These are phyloP conservation scores for Emmonsia crescens DNA, from an alignment of 2,329 filamentous ascomycete genomes.

Conservation along the genomic window DNA sequence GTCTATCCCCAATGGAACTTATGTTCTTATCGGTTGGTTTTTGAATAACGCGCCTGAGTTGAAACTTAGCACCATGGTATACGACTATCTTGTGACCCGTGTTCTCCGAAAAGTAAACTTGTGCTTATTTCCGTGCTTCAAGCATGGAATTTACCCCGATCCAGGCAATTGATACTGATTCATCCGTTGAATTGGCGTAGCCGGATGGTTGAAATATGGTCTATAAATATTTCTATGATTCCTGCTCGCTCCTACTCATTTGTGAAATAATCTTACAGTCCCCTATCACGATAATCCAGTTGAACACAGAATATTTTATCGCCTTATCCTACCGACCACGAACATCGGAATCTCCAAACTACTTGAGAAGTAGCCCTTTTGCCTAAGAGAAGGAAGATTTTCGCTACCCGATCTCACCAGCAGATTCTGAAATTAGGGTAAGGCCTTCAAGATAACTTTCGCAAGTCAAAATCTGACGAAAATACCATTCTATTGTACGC, in stretches of 20 bases:
- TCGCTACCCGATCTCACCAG: background rate
- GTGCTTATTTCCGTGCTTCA: background rate
- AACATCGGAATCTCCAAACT: background rate
- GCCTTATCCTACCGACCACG: background rate
- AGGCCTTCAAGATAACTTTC: no score
- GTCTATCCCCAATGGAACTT: no score
- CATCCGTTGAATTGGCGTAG: background rate
- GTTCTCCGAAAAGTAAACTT: background rate
- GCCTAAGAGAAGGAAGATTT: background rate
- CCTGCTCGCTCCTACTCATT: background rate
- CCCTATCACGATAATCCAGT: background rate
- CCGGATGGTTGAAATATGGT: background rate
- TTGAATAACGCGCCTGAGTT: background rate
- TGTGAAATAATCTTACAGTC: background rate
- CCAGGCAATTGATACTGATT: background rate
- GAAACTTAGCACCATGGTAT: background rate
- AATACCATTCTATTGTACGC: no score
- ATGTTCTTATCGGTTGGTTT: background rate
- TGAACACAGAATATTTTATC: background rate
- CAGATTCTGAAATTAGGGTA: background rate
- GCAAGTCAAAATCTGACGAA: no score
- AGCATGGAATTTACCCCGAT: background rate
- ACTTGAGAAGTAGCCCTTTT: background rate
- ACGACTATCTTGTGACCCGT: no score
- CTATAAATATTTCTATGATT: background rate